Evolutionary conservation across 2,329 filamentous ascomycete genomes (phyloP).

Genomic region (Colletotrichum cereale): DNA sequence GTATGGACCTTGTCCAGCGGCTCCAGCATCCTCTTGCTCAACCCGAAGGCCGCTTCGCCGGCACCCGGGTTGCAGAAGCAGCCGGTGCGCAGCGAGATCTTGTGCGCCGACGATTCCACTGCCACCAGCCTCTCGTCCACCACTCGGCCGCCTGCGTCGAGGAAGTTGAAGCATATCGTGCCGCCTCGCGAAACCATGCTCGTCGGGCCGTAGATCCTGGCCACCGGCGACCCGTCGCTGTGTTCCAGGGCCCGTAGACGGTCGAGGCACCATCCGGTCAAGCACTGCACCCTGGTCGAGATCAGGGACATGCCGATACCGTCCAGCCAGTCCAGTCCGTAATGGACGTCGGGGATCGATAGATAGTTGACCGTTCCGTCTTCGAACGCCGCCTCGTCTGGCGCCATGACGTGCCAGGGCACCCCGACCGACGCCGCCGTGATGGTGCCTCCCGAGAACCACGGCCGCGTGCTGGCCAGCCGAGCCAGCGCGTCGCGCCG

Average conservation of each 20-base stretch:
- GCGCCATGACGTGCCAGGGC: constrained; percentile 49
- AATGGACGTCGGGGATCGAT: constrained; percentile 53
- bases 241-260: constrained; percentile 49
- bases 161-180: constrained; percentile 55
- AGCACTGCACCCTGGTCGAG: constrained; percentile 49
- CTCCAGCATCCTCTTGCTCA: constrained; percentile 41
- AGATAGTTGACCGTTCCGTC: constrained; percentile 57
- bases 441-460: constrained; percentile 57
- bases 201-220: constrained; percentile 51
- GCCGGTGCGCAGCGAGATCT: constrained; percentile 55
- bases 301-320: constrained; percentile 47
- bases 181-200: constrained; percentile 48
- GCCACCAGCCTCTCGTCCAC: constrained; percentile 55
- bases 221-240: constrained; percentile 50
- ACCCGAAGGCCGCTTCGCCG: constrained; percentile 50
- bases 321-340: constrained; percentile 53
- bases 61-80: constrained; percentile 59
- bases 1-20: constrained; percentile 34
- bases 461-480: constrained; percentile 50
- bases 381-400: constrained; percentile 51
- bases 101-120: constrained; percentile 47
- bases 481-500: constrained; percentile 48
- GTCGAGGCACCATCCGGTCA: constrained; percentile 53
- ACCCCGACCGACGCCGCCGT: constrained; percentile 48
- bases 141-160: constrained; percentile 48